Evolutionary conservation across 2,329 filamentous ascomycete species (phyloP).

Genomic region (Colletotrichum endophyticum): DNA sequence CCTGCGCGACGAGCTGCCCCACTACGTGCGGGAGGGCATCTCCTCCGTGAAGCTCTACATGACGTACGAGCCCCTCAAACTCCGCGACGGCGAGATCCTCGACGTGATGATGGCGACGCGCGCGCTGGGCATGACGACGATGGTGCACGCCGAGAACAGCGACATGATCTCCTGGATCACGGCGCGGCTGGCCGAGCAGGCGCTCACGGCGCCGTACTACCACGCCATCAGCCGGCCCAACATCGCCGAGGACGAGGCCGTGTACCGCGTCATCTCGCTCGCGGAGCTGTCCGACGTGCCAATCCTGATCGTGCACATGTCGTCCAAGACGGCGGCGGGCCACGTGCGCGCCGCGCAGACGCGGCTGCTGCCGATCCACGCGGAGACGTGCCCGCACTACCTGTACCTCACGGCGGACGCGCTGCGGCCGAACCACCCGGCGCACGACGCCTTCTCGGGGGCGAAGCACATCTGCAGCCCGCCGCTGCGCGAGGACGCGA

Average conservation of each 20-base stretch:
- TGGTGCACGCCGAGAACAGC: constrained; percentile 61
- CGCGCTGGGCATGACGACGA: constrained; percentile 37
- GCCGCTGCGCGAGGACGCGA: constrained; percentile 47
- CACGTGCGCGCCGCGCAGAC: constrained; percentile 49
- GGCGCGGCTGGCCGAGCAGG: constrained; percentile 51
- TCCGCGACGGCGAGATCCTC: constrained; percentile 54
- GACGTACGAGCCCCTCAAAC: constrained; percentile 55
- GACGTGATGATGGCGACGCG: constrained; percentile 53
- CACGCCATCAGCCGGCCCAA: constrained; percentile 54
- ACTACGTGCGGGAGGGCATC: constrained; percentile 44
- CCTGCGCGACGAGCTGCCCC: constrained; percentile 36
- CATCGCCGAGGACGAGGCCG: constrained; percentile 56
- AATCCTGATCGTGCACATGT: constrained; percentile 59
- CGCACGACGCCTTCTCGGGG: constrained; percentile 56
- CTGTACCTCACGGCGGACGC: constrained; percentile 56
- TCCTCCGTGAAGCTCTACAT: constrained; percentile 58
- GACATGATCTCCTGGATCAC: constrained; percentile 60
- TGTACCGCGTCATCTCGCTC: constrained; percentile 55
- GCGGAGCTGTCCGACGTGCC: constrained; percentile 54
- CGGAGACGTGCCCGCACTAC: constrained; percentile 63
- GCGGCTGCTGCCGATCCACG: constrained; percentile 52
- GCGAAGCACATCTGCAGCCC: constrained; percentile 61
- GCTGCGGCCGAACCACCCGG: constrained; percentile 32
- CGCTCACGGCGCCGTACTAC: constrained; percentile 54
- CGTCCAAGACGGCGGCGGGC: constrained; percentile 47